Evolutionary conservation across 331 rosid genomes (phyloP).

Genomic region (Erythrophleum ivorense): DNA sequence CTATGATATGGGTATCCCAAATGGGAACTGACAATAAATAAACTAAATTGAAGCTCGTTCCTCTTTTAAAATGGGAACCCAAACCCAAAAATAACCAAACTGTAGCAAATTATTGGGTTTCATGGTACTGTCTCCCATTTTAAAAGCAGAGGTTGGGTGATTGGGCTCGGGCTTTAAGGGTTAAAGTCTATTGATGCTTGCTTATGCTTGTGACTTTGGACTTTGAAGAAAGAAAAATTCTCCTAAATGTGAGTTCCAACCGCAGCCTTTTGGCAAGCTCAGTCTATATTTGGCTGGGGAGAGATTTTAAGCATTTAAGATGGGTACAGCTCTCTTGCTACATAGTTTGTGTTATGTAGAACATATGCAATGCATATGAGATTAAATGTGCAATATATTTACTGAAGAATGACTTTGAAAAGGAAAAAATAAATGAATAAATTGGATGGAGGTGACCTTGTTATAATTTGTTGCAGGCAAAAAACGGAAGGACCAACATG

Average conservation of each 20-base stretch:
- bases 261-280: neutral
- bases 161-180: neutral
- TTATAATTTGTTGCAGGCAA: slow-evolving; percentile 59
- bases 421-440: neutral
- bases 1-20: neutral
- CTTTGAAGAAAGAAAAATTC: slow-evolving; percentile 14
- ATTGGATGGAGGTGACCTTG: slow-evolving; percentile 4
- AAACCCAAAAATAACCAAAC: neutral
- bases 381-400: neutral
- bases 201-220: slow-evolving; percentile 6
- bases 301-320: too few species aligned
- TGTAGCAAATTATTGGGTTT: neutral
- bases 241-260: neutral
- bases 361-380: too few species aligned
- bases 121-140: slow-evolving; percentile 10
- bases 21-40: too few species aligned
- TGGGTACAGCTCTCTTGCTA: neutral
- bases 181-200: slow-evolving; percentile 24
- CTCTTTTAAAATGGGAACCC: neutral
- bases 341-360: neutral
- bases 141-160: slow-evolving; percentile 4
- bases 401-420: neutral
- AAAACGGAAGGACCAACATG: slow-evolving; percentile 90
- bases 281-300: too few species aligned
- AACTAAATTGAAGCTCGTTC: neutral